Evolutionary conservation across 768 basidiomycete genomes (phyloP), one percentile per base, ranked within the genome.

Genomic region (Pilatotrama ljubarskyi): DNA sequence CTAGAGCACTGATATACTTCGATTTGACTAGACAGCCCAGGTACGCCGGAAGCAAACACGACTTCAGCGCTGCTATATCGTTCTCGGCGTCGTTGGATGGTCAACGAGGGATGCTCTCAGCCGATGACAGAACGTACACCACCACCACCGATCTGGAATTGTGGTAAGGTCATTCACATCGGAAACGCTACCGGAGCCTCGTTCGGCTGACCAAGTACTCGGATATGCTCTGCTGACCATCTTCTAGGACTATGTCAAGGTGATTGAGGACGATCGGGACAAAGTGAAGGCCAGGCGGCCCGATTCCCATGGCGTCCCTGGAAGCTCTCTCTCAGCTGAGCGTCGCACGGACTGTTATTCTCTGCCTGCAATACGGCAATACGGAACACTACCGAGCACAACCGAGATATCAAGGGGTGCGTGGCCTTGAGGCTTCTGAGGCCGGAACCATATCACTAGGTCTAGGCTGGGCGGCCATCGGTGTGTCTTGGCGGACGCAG

Each of bases 1-100:
- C 55, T 57, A 15, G 47, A 2, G 13, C 47, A 38, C 55, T 50
- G 55, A 49, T 57, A 57, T 35, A 57, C 55, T 57, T 57, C 55
- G 47, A 29, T 29, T 57, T 57, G 47, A 47, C 38, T 49, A 40
- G 55, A 42, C 55, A 50, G 25, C 22, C 46, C 47, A 57, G 55
- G 55, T 41, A 57, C 55, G 25, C 41, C 51, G 51, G 51, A 5
- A 24, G 51, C 51, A 51, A 36, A 40, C 14, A 13, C 13, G 6
- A 40, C 14, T 3, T 14, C 38, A 15, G 29, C 29, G 29, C 29
- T 32, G 29, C 29, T 10, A 32, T 32, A 10, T 4, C 10, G 29
- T 32, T 32, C 5, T 5, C 29, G 10, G 10, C 29, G 29, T 32
- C 5, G 29, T 32, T 32, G 29, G 29, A 32, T 10, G 10, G 5